Conservation (phyloP, 176 grass and related monocot species). For the Saccharum spontaneum region DNA sequence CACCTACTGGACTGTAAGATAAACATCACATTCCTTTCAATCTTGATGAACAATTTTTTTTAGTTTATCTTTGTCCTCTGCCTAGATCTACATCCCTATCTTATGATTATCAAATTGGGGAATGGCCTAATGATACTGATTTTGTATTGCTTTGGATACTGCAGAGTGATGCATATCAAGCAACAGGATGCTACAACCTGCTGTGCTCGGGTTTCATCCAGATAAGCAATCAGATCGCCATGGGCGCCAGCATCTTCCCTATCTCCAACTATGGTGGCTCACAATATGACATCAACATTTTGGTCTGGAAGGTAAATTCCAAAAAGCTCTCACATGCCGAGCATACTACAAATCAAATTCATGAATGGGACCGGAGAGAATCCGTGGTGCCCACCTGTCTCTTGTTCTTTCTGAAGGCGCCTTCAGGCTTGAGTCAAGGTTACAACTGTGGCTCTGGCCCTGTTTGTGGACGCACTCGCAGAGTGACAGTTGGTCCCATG, state of each 20-base stretch:
- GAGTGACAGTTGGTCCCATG: constrained; percentile 39
- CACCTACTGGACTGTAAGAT: constrained; percentile 92
- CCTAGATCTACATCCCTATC: constrained; percentile 34
- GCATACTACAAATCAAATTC: constrained; percentile 26
- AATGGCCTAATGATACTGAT: constrained; percentile 22
- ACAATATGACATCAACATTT: constrained; percentile 86
- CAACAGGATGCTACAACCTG: constrained; percentile 93
- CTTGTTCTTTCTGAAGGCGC: constrained; percentile 53
- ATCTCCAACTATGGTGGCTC: constrained; percentile 74
- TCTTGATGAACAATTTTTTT: constrained; percentile 9
- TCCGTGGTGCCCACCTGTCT: constrained; percentile 61
- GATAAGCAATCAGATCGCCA: constrained; percentile 89
- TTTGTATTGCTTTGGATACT: constrained; percentile 43
- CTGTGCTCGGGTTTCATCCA: constrained; percentile 90
- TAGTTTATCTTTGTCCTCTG: constrained; percentile 24
- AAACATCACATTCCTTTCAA: constrained; percentile 32
- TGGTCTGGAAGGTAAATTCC: constrained; percentile 91
- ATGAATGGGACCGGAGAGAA: constrained; percentile 40
- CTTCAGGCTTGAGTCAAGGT: constrained; percentile 38
- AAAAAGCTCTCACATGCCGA: constrained; percentile 55
- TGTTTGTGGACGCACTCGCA: constrained; percentile 26
- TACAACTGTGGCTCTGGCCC: constrained; percentile 37
- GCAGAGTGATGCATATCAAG: constrained; percentile 91
- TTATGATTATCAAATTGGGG: neutral
- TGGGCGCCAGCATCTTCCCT: constrained; percentile 85